A percentile compares a stretch with the other conserved stretches of the same genome.
phyloP scores from a whole-genome alignment of 2,329 filamentous ascomycete genomes.

The Fusarium annulatum region DNA sequence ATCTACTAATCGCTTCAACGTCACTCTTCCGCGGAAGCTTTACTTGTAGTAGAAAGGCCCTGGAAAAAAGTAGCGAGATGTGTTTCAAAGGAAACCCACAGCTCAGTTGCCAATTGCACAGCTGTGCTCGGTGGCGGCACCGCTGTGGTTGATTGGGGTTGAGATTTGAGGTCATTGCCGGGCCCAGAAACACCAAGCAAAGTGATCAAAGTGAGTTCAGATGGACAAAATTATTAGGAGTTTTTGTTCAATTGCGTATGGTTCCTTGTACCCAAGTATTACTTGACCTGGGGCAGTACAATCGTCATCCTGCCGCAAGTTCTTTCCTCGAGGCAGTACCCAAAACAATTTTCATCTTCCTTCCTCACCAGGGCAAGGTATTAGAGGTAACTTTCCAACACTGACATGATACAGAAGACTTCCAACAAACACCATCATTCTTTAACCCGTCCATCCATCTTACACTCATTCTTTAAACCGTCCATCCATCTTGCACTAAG shows the following conservation, averaged over 20 bases:
- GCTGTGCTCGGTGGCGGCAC: neutral
- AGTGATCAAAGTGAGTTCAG: neutral
- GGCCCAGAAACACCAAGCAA: too few relatives aligned
- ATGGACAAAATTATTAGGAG: neutral
- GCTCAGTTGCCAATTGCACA: neutral
- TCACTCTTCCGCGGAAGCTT: conserved; percentile 8
- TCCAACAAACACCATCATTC: neutral
- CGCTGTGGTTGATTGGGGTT: neutral
- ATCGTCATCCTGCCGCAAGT: neutral
- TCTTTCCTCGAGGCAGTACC: neutral
- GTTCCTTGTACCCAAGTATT: neutral
- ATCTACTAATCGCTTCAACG: conserved; percentile 14
- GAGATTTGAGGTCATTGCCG: neutral
- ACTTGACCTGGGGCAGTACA: neutral
- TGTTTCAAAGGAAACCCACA: neutral
- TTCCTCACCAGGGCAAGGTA: neutral
- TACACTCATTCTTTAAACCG: neutral
- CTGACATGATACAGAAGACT: neutral
- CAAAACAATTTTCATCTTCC: neutral
- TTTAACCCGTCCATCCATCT: neutral
- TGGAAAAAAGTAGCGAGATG: neutral
- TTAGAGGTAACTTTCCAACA: neutral
- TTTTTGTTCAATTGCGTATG: too few relatives aligned
- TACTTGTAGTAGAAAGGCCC: neutral
- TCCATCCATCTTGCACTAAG: neutral